phyloP scores from a whole-genome alignment of 2,329 filamentous ascomycete genomes.

The Colletotrichum sp. region DNA sequence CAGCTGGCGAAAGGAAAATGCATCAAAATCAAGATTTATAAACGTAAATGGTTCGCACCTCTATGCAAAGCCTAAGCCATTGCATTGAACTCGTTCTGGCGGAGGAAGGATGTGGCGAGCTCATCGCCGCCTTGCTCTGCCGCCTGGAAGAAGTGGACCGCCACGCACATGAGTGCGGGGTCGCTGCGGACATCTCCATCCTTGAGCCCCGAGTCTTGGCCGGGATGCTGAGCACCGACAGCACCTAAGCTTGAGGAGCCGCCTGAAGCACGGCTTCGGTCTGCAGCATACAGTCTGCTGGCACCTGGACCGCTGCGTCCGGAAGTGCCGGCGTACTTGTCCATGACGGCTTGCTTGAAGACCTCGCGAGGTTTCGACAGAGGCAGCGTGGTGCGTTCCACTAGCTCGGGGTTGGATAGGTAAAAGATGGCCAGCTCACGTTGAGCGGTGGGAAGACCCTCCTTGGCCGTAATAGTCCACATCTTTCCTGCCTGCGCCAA shows the following conservation, averaged over 20 bases:
- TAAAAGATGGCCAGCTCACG: conserved; percentile 94
- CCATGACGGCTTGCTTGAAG: conserved; percentile 88
- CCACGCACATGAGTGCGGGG: conserved; percentile 89
- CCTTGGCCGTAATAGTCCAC: conserved; percentile 92
- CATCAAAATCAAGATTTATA: background rate
- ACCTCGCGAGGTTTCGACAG: conserved; percentile 85
- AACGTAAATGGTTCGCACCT: background rate
- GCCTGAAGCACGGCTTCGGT: conserved; percentile 10
- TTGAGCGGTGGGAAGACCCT: conserved; percentile 87
- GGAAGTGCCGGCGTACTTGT: conserved; percentile 58
- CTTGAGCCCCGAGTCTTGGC: conserved; percentile 33
- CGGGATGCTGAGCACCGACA: conserved; percentile 31
- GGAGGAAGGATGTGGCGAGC: conserved; percentile 81
- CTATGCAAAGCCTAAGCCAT: background rate
- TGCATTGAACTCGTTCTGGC: conserved; percentile 59
- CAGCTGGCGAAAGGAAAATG: background rate
- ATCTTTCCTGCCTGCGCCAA: conserved; percentile 85
- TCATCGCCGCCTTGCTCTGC: conserved; percentile 86
- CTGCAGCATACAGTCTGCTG: conserved; percentile 24
- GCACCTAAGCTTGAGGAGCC: conserved; percentile 19
- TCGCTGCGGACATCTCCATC: conserved; percentile 70
- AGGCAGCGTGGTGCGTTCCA: conserved; percentile 81
- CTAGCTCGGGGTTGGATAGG: conserved; percentile 86
- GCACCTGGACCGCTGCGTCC: conserved; percentile 20
- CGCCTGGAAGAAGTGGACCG: conserved; percentile 96